Conservation (phyloP, 73 alveolate species). For the Paramecium biaurelia region DNA sequence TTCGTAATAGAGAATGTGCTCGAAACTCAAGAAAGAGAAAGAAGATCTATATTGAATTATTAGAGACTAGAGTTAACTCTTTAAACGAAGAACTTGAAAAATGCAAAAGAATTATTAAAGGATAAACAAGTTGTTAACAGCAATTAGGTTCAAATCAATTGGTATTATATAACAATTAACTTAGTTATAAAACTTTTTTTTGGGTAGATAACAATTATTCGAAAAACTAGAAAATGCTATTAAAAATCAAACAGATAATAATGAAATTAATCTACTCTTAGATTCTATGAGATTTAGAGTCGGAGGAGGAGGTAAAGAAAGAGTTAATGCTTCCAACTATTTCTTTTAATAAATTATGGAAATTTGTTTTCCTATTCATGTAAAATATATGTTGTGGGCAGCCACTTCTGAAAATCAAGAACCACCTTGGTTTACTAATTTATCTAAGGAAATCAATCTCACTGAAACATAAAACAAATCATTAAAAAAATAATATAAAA, state of each 20-base stretch:
- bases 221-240: slow-evolving; percentile 47
- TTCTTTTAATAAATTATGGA: slow-evolving; percentile 48
- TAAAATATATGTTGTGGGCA: slow-evolving; percentile 43
- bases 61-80: slow-evolving; percentile 34
- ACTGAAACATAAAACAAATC: slow-evolving; percentile 27
- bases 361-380: slow-evolving; percentile 46
- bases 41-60: slow-evolving; percentile 55
- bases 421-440: slow-evolving; percentile 24
- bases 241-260: background rate
- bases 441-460: background rate
- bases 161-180: background rate
- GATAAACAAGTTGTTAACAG: background rate
- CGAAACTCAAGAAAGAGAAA: slow-evolving; percentile 57
- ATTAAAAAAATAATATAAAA: slow-evolving; percentile 11
- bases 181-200: slow-evolving; percentile 39
- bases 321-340: slow-evolving; percentile 51
- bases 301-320: slow-evolving; percentile 56
- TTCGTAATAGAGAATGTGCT: slow-evolving; percentile 58
- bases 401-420: slow-evolving; percentile 2
- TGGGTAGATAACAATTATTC: slow-evolving; percentile 52
- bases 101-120: slow-evolving; percentile 29
- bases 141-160: background rate
- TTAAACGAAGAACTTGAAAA: slow-evolving; percentile 50
- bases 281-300: slow-evolving; percentile 59
- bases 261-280: slow-evolving; percentile 31